Evolutionary conservation across 805 yeast genomes (phyloP).

Genomic region (Yamadazyma endophytica): DNA sequence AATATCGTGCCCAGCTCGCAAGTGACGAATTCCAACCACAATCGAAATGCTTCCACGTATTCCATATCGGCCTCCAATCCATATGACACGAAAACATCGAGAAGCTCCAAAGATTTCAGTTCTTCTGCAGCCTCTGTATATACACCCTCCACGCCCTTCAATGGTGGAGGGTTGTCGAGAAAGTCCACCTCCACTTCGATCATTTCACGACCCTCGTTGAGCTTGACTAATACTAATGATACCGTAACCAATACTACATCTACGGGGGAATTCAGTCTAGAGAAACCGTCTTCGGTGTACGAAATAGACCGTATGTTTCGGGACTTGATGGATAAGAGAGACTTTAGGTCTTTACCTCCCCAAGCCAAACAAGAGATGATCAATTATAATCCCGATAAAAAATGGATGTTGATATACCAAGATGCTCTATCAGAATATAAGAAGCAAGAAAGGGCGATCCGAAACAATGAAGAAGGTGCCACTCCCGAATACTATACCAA

Average conservation of each 20-base stretch:
- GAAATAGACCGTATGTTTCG: slow-evolving; percentile 73
- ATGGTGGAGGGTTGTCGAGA: slow-evolving; percentile 13
- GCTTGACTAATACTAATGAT: slow-evolving; percentile 13
- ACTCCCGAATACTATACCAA: slow-evolving; percentile 78
- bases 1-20: slow-evolving; percentile 27
- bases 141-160: neutral
- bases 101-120: too few relatives aligned
- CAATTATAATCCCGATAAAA: slow-evolving; percentile 69
- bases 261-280: slow-evolving; percentile 39
- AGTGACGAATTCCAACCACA: slow-evolving; percentile 28
- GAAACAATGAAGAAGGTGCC: slow-evolving; percentile 23
- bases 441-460: slow-evolving; percentile 32
- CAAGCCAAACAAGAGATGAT: slow-evolving; percentile 75
- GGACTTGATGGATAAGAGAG: slow-evolving; percentile 79
- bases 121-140: neutral
- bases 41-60: slow-evolving; percentile 38
- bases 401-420: slow-evolving; percentile 89
- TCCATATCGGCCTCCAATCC: slow-evolving; percentile 30
- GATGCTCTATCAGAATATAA: slow-evolving; percentile 76
- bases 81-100: slow-evolving; percentile 22
- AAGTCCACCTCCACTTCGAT: slow-evolving; percentile 20
- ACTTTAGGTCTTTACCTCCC: slow-evolving; percentile 65
- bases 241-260: slow-evolving; percentile 11
- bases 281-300: slow-evolving; percentile 61
- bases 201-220: slow-evolving; percentile 23